These are phyloP conservation scores for Lycium ferocissimum DNA, from an alignment of 257 asterid genomes.

Conservation along the genomic window DNA sequence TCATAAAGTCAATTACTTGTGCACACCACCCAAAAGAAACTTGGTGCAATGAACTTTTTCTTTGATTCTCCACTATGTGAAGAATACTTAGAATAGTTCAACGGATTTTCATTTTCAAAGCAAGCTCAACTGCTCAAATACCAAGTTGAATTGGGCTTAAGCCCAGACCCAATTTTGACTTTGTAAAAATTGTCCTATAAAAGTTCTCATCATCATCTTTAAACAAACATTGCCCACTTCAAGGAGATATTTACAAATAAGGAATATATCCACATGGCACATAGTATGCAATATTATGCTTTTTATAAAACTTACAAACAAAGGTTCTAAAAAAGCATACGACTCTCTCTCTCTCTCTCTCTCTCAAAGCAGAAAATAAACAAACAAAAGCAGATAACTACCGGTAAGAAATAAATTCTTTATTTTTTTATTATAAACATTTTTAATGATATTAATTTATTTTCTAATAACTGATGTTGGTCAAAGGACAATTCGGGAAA, in stretches of 20 bases:
- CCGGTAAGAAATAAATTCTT: neutral
- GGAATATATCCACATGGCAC: slow-evolving; percentile 12
- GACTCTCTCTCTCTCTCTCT: neutral
- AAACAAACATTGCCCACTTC: slow-evolving; percentile 17
- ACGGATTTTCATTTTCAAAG: neutral
- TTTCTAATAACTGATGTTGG: neutral
- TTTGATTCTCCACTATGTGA: too few species aligned
- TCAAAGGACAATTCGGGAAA: too few species aligned
- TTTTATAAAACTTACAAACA: neutral
- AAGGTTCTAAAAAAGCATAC: slow-evolving; percentile 16
- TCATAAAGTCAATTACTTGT: too few species aligned
- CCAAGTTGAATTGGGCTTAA: slow-evolving; percentile 5
- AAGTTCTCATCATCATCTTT: neutral
- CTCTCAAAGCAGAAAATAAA: neutral
- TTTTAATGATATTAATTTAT: neutral
- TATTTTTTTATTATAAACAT: neutral
- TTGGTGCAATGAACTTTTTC: too few species aligned
- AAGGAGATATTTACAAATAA: neutral
- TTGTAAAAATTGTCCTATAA: neutral
- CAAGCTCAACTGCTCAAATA: neutral
- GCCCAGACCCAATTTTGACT: slow-evolving; percentile 13
- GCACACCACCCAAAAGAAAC: too few species aligned
- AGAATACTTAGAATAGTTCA: neutral
- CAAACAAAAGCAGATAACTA: neutral
- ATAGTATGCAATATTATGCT: neutral